Base-by-base conservation (phyloP, 371 early-diverging fungal species). In the Mucor plumbeus region DNA sequence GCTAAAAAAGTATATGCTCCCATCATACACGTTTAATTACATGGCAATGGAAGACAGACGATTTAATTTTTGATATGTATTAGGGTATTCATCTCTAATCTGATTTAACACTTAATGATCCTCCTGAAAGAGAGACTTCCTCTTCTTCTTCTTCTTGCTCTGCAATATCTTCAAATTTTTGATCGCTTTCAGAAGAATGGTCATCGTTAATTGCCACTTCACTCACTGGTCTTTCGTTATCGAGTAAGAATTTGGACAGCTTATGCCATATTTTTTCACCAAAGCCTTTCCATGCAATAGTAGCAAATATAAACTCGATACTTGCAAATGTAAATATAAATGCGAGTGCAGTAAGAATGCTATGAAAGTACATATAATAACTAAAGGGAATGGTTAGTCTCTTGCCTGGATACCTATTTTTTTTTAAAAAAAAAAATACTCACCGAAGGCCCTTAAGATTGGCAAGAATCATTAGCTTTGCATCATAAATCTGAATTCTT, bases 311-410 rank as follows among this genome's bases (percentile, higher is more conserved):
- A 35, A 88, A 67, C 63, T 92, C 92, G 86, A 90, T 92, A 40
- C 83, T 81, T 62, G 93, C 78, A 55, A 93, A 90, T 11, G 84
- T 53, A 0, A 70, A 39, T 13, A 88, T 78, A 67, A 91, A 90
- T 4, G 79, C 65, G 34, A 85, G 54, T 0, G 87, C 92, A 0
- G 94, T 92, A 3, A 88, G 79, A 33, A 88, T 38, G 59, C 84
- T 78, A 84, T 92, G 91, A 71, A 94, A 91, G 81, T 92, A 94
- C 96, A 88, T 85, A 73, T 91, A 86, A 77, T 90, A 73, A 35
- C 87, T 81, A 85, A 72, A 31, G n/a, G 14, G 1, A 7, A 21
- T 48, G 8, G 4, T 21, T 3, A 7, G 6, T 5, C 11, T 48
- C 9, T 48, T 9, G 0, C 1, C 21, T 3, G 1, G 3, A 26